A percentile compares a stretch with the other conserved stretches of the same genome.
Evolutionary conservation across 73 alveolate species (phyloP).

Genomic region (Uronychia setigera): DNA sequence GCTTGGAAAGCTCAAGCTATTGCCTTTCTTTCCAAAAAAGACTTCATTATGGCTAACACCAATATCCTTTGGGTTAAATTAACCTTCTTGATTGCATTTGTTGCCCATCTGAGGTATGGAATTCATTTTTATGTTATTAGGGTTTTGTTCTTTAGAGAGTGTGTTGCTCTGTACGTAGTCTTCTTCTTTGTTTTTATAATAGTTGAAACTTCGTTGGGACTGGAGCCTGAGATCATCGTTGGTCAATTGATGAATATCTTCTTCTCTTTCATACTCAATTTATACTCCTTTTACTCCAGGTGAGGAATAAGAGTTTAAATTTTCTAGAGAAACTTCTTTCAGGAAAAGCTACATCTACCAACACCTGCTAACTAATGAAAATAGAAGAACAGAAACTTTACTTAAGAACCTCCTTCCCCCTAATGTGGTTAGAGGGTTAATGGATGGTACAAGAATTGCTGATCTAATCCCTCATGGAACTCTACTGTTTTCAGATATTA

Average conservation of each 20-base stretch:
- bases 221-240: not conserved
- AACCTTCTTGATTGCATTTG: not conserved
- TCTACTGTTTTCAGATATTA: constrained; percentile 94
- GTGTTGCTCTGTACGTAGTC: not conserved
- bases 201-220: not conserved
- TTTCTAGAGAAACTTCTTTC: not conserved
- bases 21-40: not conserved
- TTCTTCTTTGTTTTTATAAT: not conserved
- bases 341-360: constrained; percentile 13
- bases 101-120: not conserved
- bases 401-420: constrained; percentile 64
- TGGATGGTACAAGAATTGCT: constrained; percentile 61
- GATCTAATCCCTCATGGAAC: constrained; percentile 94
- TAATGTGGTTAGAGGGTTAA: constrained; percentile 50
- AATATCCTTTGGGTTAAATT: not conserved
- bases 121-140: not conserved
- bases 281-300: not conserved
- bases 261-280: not conserved
- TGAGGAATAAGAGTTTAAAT: not conserved
- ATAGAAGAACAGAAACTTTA: constrained; percentile 44
- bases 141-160: not conserved
- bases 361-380: constrained; percentile 18
- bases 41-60: not conserved
- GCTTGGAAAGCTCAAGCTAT: not conserved
- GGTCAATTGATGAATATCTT: not conserved